Evolutionary conservation across 1,284 basidiomycete species (phyloP), one percentile per base, ranked within the genome.

Genomic region (Boletus holoroseus): DNA sequence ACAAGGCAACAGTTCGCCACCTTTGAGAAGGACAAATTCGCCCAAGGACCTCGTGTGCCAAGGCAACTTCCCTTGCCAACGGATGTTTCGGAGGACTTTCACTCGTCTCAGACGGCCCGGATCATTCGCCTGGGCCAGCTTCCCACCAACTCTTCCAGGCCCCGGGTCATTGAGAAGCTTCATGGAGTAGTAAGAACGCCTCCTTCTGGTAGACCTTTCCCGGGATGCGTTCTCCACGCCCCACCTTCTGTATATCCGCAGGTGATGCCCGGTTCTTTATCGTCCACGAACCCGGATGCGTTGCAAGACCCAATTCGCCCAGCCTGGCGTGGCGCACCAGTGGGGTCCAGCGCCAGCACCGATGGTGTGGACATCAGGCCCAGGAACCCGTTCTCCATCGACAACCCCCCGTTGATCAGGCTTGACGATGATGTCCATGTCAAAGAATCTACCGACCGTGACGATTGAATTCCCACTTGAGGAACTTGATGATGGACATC

Each of bases 191-290:
- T 7, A 26, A 44, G 43, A 7, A 32, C 26, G 16, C 8, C 28
- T 22, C 30, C 16, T 32, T 28, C 35, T 6, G 16, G 24, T n/a
- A 31, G 31, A 38, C 22, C 31, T 24, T 36, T 44, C 5, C 9
- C n/a, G 3, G 44, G 44, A 16, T 12, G 42, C 13, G 40, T 65
- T 34, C 51, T 54, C 18, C 64, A 45, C 12, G 63, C 64, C 13
- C 63, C 63, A 12, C 37, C 39, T 39, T 64, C 51, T 34, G 62
- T 55, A 15, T 66, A 64, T 52, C 65, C 62, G 1, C 62, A 66
- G 26, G 44, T 55, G 22, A 67, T 64, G 66, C 62, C 65, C n/a
- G 65, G 66, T 30, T 53, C 63, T 24, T 48, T 68, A 20, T 47
- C 58, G 15, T 35, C 53, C 34, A 12, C 18, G 12, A 39, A n/a